Percentiles rank a stretch among this genome's conserved stretches.
These are phyloP conservation scores for Eimeria zaria DNA, from an alignment of 169 alveolate genomes.

Conservation along the genomic window DNA sequence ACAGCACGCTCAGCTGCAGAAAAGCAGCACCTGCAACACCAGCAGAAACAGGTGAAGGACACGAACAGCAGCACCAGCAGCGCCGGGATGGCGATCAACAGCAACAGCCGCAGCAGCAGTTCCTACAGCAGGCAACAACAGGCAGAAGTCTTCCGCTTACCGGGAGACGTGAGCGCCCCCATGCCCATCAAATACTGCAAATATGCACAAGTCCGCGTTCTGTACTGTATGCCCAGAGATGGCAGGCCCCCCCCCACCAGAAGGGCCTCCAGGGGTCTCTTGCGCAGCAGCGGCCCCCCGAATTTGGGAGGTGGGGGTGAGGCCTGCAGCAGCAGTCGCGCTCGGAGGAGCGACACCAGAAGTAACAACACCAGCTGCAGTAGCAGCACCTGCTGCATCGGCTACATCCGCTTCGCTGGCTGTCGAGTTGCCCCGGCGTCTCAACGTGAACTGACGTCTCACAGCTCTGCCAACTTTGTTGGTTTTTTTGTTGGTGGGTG, in stretches of 20 bases:
- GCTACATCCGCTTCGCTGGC: background rate
- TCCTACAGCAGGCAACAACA: slow-evolving; percentile 15
- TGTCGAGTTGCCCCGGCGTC: slow-evolving; percentile 14
- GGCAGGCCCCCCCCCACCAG: background rate
- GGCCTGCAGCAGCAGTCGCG: slow-evolving; percentile 42
- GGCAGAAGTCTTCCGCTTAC: background rate
- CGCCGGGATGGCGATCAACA: background rate
- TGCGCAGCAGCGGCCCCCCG: slow-evolving; percentile 23
- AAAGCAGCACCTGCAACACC: background rate
- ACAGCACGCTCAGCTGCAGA: background rate
- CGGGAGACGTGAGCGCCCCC: slow-evolving; percentile 85
- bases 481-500: slow-evolving; percentile 34
- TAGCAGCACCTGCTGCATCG: background rate
- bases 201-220: slow-evolving; percentile 97
- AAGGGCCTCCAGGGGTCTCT: background rate
- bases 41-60: background rate
- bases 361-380: background rate
- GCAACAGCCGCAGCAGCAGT: slow-evolving; percentile 17
- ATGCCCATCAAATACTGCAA: slow-evolving; percentile 83
- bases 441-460: slow-evolving; percentile 7
- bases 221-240: slow-evolving; percentile 88
- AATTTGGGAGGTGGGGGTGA: background rate
- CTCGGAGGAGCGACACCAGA: background rate
- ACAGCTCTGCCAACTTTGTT: slow-evolving; percentile 22
- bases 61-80: background rate